phyloP scores from a whole-genome alignment of 2,329 filamentous ascomycete species.

The Colletotrichum scovillei region DNA sequence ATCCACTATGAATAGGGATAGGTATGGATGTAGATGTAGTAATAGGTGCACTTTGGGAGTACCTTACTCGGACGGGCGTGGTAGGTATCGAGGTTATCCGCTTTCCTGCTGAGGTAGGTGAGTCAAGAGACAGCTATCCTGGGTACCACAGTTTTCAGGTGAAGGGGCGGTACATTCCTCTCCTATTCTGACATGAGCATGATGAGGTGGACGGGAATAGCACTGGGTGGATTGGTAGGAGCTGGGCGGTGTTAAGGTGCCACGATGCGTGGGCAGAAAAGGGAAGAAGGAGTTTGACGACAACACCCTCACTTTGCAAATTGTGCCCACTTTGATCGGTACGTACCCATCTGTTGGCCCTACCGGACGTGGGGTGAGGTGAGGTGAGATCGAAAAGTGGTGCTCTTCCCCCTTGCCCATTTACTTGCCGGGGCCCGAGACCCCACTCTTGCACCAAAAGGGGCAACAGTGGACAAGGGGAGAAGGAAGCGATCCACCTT shows the following conservation, averaged over 20 bases:
- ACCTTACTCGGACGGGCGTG: not conserved
- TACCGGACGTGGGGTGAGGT: not conserved
- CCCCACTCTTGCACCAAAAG: not conserved
- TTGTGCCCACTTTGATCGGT: not conserved
- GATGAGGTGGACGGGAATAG: not conserved
- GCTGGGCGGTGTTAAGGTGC: not conserved
- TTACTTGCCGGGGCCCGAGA: conserved; percentile 3
- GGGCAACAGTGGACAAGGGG: not conserved
- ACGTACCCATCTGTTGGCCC: not conserved
- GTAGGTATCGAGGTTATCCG: not conserved
- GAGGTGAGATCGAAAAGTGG: not conserved
- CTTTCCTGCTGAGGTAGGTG: not conserved
- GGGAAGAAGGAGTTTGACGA: not conserved
- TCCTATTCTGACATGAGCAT: not conserved
- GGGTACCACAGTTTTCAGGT: not conserved
- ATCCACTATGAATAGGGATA: not conserved
- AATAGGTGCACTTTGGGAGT: too few relatives aligned
- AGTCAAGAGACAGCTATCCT: not conserved
- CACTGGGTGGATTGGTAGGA: not conserved
- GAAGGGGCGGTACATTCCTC: not conserved
- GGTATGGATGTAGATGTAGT: not conserved
- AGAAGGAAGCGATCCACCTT: not conserved
- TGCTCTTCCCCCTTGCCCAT: not conserved
- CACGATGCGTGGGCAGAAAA: not conserved
- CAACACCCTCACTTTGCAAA: not conserved